Evolutionary conservation across 2,329 filamentous ascomycete species (phyloP), one percentile per base, ranked within the genome.

Genomic region (Periconia sp.): DNA sequence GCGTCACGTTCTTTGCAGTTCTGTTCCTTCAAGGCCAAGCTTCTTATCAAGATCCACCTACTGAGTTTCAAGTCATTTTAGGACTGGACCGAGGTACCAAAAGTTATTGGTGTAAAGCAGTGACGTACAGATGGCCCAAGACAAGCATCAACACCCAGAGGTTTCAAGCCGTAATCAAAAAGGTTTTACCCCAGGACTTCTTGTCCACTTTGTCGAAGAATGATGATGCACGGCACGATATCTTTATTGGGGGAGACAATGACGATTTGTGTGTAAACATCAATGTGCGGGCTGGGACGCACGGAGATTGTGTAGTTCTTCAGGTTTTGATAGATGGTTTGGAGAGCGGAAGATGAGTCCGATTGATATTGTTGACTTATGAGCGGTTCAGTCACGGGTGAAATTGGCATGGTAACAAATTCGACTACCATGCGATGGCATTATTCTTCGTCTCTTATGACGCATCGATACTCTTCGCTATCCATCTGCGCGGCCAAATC

Each of bases 31-130:
- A 57, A 1, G 59, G 61, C 2, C 59, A 65, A 23, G 60, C 57
- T 15, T 55, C 57, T 13, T 40, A 45, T 1, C 61, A 64, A 17
- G 58, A 56, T 8, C 53, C 59, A n/a, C 60, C 59, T 1, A 47
- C 62, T 2, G 53, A 27, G 8, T 66, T 64, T 17, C 57, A 63
- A 2, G 57, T 68, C 17, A 55, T 64, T 0, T 56, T 66, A 35
- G 63, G 62, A 0, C 60, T 65, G 27, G 56, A 65, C 44, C 52
- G 60, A n/a, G 50, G 49, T 1, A 63, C 50, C 1, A 62, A 57
- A 19, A 59, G 65, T 20, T 68, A 66, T 44, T 68, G 62, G 63
- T 62, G 62, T 31, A 66, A 61, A 50, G 58, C 52, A 0, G 45
- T 68, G 7, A 23, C 19, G 40, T 53, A 17, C 18, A 41, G 48